Conservation (phyloP, 768 basidiomycete genomes). For the Mrakia frigida region DNA sequence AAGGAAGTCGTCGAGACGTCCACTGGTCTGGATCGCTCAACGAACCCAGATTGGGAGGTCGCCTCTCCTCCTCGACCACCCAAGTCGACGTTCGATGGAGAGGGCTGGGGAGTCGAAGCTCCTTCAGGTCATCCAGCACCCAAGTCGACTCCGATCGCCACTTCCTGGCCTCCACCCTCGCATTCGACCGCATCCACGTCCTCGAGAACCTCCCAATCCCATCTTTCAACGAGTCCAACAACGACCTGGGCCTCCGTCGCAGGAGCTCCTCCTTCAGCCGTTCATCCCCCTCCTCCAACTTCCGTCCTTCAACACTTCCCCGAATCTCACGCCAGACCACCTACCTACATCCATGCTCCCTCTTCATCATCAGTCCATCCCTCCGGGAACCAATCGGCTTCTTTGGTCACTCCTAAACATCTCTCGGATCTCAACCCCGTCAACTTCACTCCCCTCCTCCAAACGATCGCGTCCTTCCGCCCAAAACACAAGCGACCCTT, state of each 20-base stretch:
- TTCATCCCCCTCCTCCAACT: neutral
- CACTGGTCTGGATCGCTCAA: neutral
- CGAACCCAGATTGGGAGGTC: neutral
- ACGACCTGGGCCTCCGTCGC: neutral
- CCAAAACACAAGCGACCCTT: neutral
- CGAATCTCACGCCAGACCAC: neutral
- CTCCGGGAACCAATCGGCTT: too few species aligned
- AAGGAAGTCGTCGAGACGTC: neutral
- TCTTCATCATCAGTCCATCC: neutral
- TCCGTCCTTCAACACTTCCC: neutral
- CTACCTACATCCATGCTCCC: neutral
- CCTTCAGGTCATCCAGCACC: neutral
- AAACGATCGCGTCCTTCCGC: neutral
- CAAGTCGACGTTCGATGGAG: neutral
- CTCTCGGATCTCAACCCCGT: neutral
- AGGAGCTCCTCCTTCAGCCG: neutral
- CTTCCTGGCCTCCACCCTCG: neutral
- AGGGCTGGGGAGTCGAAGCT: neutral
- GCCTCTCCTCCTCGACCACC: neutral
- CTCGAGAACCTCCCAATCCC: too few species aligned
- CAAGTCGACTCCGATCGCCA: neutral
- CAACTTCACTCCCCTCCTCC: neutral
- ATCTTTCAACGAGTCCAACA: too few species aligned
- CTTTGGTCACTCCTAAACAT: neutral
- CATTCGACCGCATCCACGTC: too few species aligned